phyloP scores from a whole-genome alignment of 805 yeast genomes.

The Pichia californica region DNA sequence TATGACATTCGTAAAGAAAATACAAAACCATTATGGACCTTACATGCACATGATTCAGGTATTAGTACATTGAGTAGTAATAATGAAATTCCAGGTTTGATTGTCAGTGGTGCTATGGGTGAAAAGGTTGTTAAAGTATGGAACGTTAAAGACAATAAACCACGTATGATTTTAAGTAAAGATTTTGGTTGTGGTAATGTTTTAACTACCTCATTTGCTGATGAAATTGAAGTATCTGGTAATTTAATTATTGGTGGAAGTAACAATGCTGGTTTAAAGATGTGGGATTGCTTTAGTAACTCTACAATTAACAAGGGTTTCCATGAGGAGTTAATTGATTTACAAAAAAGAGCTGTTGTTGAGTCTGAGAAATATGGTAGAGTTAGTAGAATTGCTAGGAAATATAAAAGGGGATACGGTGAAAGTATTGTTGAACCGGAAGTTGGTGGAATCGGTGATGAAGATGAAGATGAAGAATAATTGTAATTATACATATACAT shows the following conservation, averaged over 20 bases:
- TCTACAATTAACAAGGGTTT: conserved; percentile 67
- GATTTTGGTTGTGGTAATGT: conserved; percentile 95
- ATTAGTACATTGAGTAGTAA: conserved; percentile 76
- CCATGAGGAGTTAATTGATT: conserved; percentile 45
- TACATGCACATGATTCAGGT: conserved; percentile 96
- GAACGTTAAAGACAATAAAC: conserved; percentile 53
- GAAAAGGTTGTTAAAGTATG: conserved; percentile 84
- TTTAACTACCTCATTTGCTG: conserved; percentile 72
- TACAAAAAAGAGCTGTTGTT: conserved; percentile 52
- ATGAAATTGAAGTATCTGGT: conserved; percentile 78
- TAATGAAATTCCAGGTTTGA: conserved; percentile 57
- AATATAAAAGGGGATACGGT: conserved; percentile 43
- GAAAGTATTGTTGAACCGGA: conserved; percentile 61
- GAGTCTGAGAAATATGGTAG: conserved; percentile 51
- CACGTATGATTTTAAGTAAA: conserved; percentile 84
- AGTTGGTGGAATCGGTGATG: conserved; percentile 57
- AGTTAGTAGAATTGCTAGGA: conserved; percentile 71
- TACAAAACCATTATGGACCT: conserved; percentile 77
- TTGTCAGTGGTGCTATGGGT: conserved; percentile 86
- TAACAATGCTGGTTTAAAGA: conserved; percentile 61
- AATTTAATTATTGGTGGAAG: conserved; percentile 84
- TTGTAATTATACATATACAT: no score
- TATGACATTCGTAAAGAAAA: conserved; percentile 64
- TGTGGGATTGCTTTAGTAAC: conserved; percentile 91
- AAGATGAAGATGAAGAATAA: conserved; percentile 9